Evolutionary conservation across 306 rosid genomes (phyloP), one percentile per base, ranked within the genome.

Genomic region (Cucumis melo): DNA sequence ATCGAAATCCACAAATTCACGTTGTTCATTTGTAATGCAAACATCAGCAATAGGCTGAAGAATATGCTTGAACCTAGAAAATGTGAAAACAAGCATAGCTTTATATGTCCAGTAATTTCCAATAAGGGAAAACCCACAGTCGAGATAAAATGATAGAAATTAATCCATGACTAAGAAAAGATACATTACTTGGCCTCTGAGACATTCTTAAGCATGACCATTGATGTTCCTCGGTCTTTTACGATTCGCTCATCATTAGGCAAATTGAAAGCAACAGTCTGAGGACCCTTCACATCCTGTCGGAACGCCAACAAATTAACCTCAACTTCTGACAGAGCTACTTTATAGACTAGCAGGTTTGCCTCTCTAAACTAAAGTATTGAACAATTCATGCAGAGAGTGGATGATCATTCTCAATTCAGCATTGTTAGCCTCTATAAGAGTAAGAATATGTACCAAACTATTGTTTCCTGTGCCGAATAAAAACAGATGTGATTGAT

Each of bases 201-300:
- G 78, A 94, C 90, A 90, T 94, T 94, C 92, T 94, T 94, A 73
- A 92, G 97, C 87, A 94, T 89, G 81, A 94, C 97, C 98, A 91
- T 94, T 78, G 98, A 90, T 70, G 98, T 67, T 84, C 98, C 97
- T 60, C 86, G 90, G 62, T 89, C 97, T 29, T 90, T 90, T 21
- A 94, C 96, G 56, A 94, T 94, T 21, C 80, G 93, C 84, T 94
- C 95, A 6, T 94, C 98, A 87, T 92, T 94, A 75, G 98, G 98
- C 67, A 94, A 89, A 88, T 92, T 94, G 83, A 91, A 91, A 83
- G 97, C 98, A 83, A 87, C 93, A 80, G 96, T 90, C 80, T 94
- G 98, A 73, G 98, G 98, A 74, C 98, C 98, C 86, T 88, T 89
- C 71, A 91, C 93, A 87, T 92, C 98, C 98, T 94, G 89, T 79